Conservation (phyloP, 2,329 filamentous ascomycete genomes). For the Fonsecaea nubica region DNA sequence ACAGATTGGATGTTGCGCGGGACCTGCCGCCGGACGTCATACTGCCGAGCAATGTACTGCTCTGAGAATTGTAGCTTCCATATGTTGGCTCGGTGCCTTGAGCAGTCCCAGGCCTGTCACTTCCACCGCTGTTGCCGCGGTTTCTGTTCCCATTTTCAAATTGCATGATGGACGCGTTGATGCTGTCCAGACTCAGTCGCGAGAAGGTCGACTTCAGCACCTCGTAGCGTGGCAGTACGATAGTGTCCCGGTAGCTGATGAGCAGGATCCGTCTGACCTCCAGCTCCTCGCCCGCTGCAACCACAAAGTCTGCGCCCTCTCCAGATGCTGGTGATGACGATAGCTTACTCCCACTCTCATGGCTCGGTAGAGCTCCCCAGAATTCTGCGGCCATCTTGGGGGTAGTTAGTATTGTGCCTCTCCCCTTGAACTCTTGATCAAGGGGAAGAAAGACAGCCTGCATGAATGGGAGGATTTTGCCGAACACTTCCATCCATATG, state of each 20-base stretch:
- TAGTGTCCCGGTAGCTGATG: constrained; percentile 82
- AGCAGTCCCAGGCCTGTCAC: constrained; percentile 72
- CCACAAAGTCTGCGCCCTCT: constrained; percentile 39
- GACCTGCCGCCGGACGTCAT: constrained; percentile 68
- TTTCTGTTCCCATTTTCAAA: constrained; percentile 45
- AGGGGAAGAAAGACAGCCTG: constrained; percentile 93
- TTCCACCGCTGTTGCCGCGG: constrained; percentile 43
- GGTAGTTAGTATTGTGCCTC: constrained; percentile 75
- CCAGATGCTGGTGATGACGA: constrained; percentile 43
- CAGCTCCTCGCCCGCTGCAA: constrained; percentile 65
- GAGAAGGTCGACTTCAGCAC: constrained; percentile 89
- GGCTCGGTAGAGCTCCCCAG: constrained; percentile 75
- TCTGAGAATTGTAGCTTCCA: constrained; percentile 80
- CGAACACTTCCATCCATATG: constrained; percentile 93
- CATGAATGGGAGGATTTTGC: constrained; percentile 86
- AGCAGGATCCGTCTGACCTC: constrained; percentile 90
- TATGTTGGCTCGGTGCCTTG: constrained; percentile 72
- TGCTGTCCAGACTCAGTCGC: constrained; percentile 81
- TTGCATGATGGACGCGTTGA: constrained; percentile 59
- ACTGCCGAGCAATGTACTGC: constrained; percentile 77
- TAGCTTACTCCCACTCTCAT: constrained; percentile 43
- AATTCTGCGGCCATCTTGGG: constrained; percentile 82
- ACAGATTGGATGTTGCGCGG: constrained; percentile 86
- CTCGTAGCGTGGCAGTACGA: constrained; percentile 89
- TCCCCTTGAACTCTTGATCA: constrained; percentile 89